Percentiles rank a stretch among this genome's conserved stretches.
These are phyloP conservation scores for Phycomyces blakesleeanus DNA, from an alignment of 192 early-diverging fungal species.

Conservation along the genomic window DNA sequence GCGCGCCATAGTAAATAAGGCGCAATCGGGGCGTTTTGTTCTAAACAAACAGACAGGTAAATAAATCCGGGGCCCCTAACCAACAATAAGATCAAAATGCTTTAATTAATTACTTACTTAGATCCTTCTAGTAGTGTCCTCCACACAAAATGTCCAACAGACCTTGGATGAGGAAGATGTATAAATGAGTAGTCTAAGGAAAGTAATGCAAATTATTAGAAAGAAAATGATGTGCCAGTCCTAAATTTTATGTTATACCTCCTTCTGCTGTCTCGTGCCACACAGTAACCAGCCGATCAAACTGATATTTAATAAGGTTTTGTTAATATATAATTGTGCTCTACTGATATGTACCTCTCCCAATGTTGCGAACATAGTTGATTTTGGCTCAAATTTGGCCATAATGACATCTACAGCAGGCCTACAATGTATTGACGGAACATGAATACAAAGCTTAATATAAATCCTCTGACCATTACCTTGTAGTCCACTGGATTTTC, in stretches of 20 bases:
- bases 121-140: conserved; percentile 36
- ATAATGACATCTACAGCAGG: conserved; percentile 37
- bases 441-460: no score
- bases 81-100: neutral
- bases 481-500: conserved; percentile 8
- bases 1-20: conserved; percentile 62
- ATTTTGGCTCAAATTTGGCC: conserved; percentile 58
- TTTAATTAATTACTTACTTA: conserved; percentile 21
- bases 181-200: conserved; percentile 44
- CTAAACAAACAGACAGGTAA: neutral
- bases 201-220: conserved; percentile 6
- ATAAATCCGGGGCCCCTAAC: neutral
- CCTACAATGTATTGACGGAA: no score
- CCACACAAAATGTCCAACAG: conserved; percentile 65
- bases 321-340: neutral
- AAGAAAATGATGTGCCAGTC: no score
- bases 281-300: conserved; percentile 62
- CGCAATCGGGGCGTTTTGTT: conserved; percentile 15
- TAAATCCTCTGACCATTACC: no score
- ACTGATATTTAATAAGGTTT: conserved; percentile 29
- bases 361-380: conserved; percentile 58
- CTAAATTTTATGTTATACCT: conserved; percentile 14
- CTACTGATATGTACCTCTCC: conserved; percentile 41
- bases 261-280: conserved; percentile 45
- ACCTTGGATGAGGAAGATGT: conserved; percentile 63